Conservation (phyloP, 75 land plant species). For the Chamaecyparis obtusa region DNA sequence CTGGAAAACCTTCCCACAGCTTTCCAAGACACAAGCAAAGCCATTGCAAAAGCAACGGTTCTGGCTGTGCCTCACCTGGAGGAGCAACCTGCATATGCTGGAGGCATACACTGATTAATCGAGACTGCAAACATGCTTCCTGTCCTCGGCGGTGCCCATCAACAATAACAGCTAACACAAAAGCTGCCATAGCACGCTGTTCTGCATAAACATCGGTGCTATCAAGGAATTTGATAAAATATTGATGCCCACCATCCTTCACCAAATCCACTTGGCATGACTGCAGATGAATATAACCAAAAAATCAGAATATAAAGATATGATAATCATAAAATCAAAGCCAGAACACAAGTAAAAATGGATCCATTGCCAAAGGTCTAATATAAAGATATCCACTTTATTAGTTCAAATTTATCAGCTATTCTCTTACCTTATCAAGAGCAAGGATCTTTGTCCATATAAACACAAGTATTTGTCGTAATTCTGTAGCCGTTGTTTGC, state of each 20-base stretch:
- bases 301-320: not conserved
- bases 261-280: conserved; percentile 98
- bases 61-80: conserved; percentile 54
- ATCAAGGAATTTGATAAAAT: conserved; percentile 91
- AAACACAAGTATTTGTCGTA: conserved; percentile 92
- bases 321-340: not conserved
- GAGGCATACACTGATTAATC: conserved; percentile 67
- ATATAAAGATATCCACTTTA: not conserved
- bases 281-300: conserved; percentile 36
- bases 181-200: conserved; percentile 98
- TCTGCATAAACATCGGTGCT: conserved; percentile 74
- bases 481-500: conserved; percentile 84
- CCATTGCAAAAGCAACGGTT: conserved; percentile 95
- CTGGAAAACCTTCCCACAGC: conserved; percentile 91
- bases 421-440: conserved; percentile 77
- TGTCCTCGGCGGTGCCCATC: conserved; percentile 92
- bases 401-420: too few species aligned
- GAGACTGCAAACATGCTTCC: conserved; percentile 77
- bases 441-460: conserved; percentile 99
- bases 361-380: not conserved
- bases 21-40: conserved; percentile 93
- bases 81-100: conserved; percentile 60
- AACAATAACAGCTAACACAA: conserved; percentile 93
- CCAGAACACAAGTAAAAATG: not conserved
- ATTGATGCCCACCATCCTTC: conserved; percentile 88